Conservation (phyloP, 768 basidiomycete genomes). For the Agaricus sinodeliciosus region DNA sequence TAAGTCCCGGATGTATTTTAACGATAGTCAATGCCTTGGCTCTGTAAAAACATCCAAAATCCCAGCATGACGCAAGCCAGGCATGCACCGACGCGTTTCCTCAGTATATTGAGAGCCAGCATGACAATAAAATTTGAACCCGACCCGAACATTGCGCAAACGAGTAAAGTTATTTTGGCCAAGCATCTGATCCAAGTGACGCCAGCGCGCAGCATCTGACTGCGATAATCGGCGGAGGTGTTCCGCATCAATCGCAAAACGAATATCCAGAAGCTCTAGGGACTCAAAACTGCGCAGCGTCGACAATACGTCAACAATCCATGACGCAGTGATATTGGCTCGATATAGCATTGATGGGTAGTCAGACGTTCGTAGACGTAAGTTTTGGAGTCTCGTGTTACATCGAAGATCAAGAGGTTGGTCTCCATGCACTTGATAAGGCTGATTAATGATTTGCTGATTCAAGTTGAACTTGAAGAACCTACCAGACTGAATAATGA, state of each 20-base stretch:
- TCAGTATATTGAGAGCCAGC: slow-evolving; percentile 4
- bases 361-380: neutral
- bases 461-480: neutral
- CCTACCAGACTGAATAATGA: slow-evolving; percentile 5
- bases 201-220: slow-evolving; percentile 1
- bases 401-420: slow-evolving; percentile 1
- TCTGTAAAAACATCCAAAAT: slow-evolving; percentile 7
- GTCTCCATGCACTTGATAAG: slow-evolving; percentile 1
- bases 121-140: slow-evolving; percentile 7
- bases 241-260: slow-evolving; percentile 3
- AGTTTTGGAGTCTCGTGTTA: slow-evolving; percentile 5
- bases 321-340: neutral
- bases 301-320: slow-evolving; percentile 5
- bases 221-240: slow-evolving; percentile 8
- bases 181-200: slow-evolving; percentile 2
- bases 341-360: neutral
- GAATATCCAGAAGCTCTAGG: neutral
- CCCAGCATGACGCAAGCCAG: neutral
- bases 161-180: neutral
- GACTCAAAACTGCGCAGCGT: slow-evolving; percentile 2
- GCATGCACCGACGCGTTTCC: neutral
- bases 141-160: slow-evolving; percentile 1
- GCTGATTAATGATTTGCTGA: neutral
- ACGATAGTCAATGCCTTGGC: neutral
- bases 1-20: neutral